Base-by-base conservation (phyloP, 768 basidiomycete species). In the Crucibulum laeve region DNA sequence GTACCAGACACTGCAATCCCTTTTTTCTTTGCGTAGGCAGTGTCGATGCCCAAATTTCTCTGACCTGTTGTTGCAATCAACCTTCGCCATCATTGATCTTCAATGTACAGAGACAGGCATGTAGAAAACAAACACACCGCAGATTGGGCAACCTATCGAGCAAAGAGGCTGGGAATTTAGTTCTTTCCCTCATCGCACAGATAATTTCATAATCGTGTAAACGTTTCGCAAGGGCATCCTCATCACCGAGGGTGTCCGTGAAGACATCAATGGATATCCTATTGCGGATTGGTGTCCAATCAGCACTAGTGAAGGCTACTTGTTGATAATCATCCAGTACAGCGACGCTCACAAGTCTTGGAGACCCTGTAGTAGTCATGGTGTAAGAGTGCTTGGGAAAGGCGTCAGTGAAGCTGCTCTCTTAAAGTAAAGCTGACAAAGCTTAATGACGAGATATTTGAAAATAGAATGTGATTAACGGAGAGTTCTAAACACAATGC, bases 161-260 rank as follows among this genome's bases (percentile, higher is more conserved):
- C 7, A 82, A 49, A 1, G 69, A 61, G 4, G 63, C 56, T 5
- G 68, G 55, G 53, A 87, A 76, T 44, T 73, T 76, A 0, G 83
- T 84, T 23, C 84, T 65, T 51, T 85, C 84, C 40, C 83, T 67
- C 82, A 84, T 84, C 3, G 80, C 70, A 54, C 77, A 79, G 17
- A 85, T 67, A 33, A 87, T 71, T 4, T 75, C 58, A 56, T 77
- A 83, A 1, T 70, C 64, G 37, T 67, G 51, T 32, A 84, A 65
- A 41, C 79, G 66, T 30, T 68, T 53, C 6, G 70, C 72, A 2
- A 83, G 67, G 10, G 57, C 56, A 54, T 75, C 71, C 52, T 79
- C 74, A 45, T 77, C 71, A n/a, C 57, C 55, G 32, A 82, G 55
- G 1, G 79, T 79, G 40, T 80, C 73, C 3, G 62, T 60, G 59